Conservation (phyloP, 2,329 filamentous ascomycete species). For the Sporothrix euskadiensis region DNA sequence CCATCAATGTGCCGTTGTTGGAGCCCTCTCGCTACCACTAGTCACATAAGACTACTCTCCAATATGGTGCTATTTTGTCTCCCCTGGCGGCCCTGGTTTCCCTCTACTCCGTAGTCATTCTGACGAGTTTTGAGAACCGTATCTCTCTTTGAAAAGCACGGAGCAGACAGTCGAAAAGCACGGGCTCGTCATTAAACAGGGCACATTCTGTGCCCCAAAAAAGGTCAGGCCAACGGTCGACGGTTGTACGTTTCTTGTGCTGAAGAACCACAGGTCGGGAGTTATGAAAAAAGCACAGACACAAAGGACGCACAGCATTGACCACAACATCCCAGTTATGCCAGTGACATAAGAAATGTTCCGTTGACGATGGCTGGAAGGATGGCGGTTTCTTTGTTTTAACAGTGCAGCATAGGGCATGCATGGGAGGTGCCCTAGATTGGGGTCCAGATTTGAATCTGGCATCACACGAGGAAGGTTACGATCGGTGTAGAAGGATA, state of each 20-base stretch:
- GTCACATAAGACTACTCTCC: background rate
- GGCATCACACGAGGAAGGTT: background rate
- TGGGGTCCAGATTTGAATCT: background rate
- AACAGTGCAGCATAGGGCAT: background rate
- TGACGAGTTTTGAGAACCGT: background rate
- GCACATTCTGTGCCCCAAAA: slow-evolving; percentile 3
- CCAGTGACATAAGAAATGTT: background rate
- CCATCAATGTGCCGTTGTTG: background rate
- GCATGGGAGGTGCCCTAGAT: background rate
- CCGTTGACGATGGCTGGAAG: background rate
- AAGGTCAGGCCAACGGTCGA: background rate
- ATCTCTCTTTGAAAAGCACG: background rate
- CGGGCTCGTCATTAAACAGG: slow-evolving; percentile 1
- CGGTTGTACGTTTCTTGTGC: background rate
- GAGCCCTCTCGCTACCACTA: background rate
- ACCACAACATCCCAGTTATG: background rate
- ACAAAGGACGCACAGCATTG: background rate
- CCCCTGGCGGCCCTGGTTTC: background rate
- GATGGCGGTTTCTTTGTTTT: background rate
- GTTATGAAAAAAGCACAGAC: background rate
- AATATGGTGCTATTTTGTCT: background rate
- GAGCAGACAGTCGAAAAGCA: background rate
- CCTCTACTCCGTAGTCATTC: background rate
- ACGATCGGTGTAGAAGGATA: background rate
- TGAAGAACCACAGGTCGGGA: background rate